phyloP scores from a whole-genome alignment of 164 flowering plant species.

The Echeveria elegans region DNA sequence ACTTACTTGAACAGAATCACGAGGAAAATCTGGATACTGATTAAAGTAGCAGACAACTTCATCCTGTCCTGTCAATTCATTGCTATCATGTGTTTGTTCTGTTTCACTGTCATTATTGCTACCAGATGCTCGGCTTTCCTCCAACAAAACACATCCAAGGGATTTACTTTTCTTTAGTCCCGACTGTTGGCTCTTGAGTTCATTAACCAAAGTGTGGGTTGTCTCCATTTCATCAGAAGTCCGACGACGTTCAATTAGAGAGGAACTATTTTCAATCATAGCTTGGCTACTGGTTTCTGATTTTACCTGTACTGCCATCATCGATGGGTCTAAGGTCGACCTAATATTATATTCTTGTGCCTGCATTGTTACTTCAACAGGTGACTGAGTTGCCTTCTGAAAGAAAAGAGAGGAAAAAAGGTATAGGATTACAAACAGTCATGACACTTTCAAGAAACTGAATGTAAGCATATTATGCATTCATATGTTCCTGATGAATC shows the following conservation, averaged over 20 bases:
- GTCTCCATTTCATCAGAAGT: conserved; percentile 40
- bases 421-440: background rate
- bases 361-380: conserved; percentile 3
- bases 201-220: too few relatives aligned
- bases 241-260: too few relatives aligned
- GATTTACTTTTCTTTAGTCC: conserved; percentile 50
- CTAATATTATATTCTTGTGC: conserved; percentile 2
- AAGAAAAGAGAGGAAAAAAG: background rate
- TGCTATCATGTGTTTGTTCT: conserved; percentile 26
- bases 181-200: conserved; percentile 6
- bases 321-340: conserved; percentile 10
- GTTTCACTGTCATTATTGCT: conserved; percentile 29
- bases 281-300: conserved; percentile 12
- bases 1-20: conserved; percentile 26
- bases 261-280: conserved; percentile 20
- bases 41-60: background rate
- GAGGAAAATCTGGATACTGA: conserved; percentile 15
- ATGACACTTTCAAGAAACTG: background rate
- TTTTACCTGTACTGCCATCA: conserved; percentile 14
- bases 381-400: background rate
- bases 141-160: conserved; percentile 49
- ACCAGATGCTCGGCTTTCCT: conserved; percentile 20
- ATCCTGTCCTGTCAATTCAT: conserved; percentile 12
- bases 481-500: background rate
- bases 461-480: too few relatives aligned